Percentiles rank a stretch among this genome's conserved stretches.
Conservation (phyloP, 768 basidiomycete species). For the Agrocybe chaxingu region DNA sequence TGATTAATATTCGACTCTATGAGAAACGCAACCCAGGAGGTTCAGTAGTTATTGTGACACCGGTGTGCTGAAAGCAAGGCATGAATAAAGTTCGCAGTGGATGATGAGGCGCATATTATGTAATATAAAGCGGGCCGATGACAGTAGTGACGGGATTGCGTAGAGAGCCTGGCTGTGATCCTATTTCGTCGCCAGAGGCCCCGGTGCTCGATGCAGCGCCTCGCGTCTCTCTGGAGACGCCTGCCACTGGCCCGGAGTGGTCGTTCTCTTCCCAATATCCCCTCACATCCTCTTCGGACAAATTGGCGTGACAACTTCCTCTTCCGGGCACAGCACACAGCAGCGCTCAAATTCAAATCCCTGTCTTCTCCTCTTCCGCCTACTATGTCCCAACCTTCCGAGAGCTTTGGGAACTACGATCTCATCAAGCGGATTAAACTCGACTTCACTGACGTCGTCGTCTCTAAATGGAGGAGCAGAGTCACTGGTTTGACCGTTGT, state of each 20-base stretch:
- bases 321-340: slow-evolving; percentile 25
- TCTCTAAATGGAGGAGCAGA: slow-evolving; percentile 88
- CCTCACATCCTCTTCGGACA: slow-evolving; percentile 6
- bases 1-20: no score
- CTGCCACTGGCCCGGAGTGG: slow-evolving; percentile 14
- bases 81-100: no score
- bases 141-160: slow-evolving; percentile 1
- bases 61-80: no score
- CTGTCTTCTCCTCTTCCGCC: slow-evolving; percentile 5
- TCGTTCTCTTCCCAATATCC: slow-evolving; percentile 10
- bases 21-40: no score
- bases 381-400: slow-evolving; percentile 27
- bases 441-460: slow-evolving; percentile 73
- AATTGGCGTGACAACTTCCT: slow-evolving; percentile 22
- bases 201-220: slow-evolving; percentile 31
- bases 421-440: slow-evolving; percentile 73
- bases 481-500: slow-evolving; percentile 87
- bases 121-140: no score
- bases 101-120: no score
- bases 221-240: slow-evolving; percentile 24
- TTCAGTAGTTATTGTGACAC: no score
- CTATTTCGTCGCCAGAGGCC: background rate
- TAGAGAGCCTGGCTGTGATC: background rate
- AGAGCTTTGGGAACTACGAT: slow-evolving; percentile 77
- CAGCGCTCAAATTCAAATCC: slow-evolving; percentile 9